Evolutionary conservation across 768 basidiomycete species (phyloP).

Genomic region (Atractiella rhizophila): DNA sequence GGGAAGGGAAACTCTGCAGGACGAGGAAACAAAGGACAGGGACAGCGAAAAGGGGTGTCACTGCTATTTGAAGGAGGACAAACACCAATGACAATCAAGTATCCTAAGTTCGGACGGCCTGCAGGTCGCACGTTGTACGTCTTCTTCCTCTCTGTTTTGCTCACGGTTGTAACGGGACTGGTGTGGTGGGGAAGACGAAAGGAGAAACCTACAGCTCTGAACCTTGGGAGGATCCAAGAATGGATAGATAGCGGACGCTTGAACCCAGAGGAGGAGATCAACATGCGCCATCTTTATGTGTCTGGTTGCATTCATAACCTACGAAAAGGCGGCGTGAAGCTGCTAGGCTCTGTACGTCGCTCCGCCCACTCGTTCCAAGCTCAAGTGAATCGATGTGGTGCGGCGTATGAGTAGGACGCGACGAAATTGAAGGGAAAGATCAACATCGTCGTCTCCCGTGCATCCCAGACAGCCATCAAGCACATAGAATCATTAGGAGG

Average conservation of each 20-base stretch:
- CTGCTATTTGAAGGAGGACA: constrained; percentile 87
- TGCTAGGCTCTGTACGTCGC: constrained; percentile 48
- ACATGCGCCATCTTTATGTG: constrained; percentile 54
- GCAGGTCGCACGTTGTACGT: constrained; percentile 81
- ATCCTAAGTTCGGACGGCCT: constrained; percentile 82
- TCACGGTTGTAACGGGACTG: background rate
- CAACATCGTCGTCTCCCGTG: constrained; percentile 57
- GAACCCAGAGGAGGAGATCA: constrained; percentile 57
- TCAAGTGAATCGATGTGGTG: too few species aligned
- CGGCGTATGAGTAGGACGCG: too few species aligned
- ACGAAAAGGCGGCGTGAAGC: constrained; percentile 61
- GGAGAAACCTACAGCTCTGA: constrained; percentile 55
- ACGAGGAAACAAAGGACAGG: constrained; percentile 84
- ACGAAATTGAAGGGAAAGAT: too few species aligned
- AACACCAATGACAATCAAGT: constrained; percentile 65
- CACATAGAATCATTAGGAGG: constrained; percentile 65
- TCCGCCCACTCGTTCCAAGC: background rate
- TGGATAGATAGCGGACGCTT: constrained; percentile 74
- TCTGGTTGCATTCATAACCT: constrained; percentile 71
- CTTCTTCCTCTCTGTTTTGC: background rate
- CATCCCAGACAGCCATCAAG: constrained; percentile 57
- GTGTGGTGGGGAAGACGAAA: constrained; percentile 30
- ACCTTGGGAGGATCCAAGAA: constrained; percentile 61
- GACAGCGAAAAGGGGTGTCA: constrained; percentile 54
- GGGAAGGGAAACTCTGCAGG: constrained; percentile 78